Evolutionary conservation across 208 protist genomes (phyloP), one percentile per base, ranked within the genome.

Genomic region (Trypanosoma melophagium): DNA sequence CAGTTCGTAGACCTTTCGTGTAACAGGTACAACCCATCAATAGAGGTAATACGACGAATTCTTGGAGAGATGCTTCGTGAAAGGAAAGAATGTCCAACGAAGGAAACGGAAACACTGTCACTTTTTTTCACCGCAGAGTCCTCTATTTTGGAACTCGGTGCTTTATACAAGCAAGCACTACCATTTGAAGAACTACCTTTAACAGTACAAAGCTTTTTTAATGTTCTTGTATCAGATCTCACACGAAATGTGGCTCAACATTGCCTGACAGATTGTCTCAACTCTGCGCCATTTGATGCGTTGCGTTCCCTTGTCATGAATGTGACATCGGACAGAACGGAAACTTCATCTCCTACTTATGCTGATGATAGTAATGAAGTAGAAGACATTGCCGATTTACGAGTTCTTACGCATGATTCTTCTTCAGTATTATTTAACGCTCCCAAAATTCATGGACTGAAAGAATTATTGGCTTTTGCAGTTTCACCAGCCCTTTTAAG

Each of bases 401-500:
- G n/a, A 38, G 8, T 51, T 9, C 41, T 76, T n/a, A 55, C 70
- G n/a, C 70, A 76, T 7, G 25, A 53, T 17, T 69, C 56, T 21
- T 21, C 12, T 13, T 53, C 28, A 7, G 57, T 76, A 10, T 13
- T 69, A 40, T 19, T 54, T 21, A 14, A 31, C 14, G 70, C 25
- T 24, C 22, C 12, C 5, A 19, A 64, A 24, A 71, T 84, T 38
- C 22, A 38, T 19, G 84, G 75, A 21, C 52, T 95, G 31, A 64
- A 21, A 22, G 63, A 76, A 16, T 56, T 95, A 25, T 62, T 93
- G 5, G 66, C 68, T 35, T 67, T 77, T 28, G 75, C 84, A 3
- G 87, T 93, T 17, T 56, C 69, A 38, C 90, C 86, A 10, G 86
- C 90, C 10, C 65, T 95, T 62, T 69, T 80, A 21, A 86, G 83